Evolutionary conservation across 2,329 filamentous ascomycete genomes (phyloP).

Genomic region (Fusarium torreyae): DNA sequence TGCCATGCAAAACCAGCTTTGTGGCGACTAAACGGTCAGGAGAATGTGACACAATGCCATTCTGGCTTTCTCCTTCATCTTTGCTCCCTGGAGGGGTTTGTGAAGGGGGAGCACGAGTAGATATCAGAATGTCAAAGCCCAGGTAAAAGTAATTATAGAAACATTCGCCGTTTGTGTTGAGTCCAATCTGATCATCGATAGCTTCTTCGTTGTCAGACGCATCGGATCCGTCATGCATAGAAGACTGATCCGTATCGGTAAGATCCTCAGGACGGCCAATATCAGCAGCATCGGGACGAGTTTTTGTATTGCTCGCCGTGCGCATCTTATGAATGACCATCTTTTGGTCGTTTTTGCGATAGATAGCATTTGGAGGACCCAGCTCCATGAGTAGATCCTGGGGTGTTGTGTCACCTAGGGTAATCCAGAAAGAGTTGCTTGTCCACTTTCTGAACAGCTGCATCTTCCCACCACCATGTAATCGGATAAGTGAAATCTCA

Average conservation of each 20-base stretch:
- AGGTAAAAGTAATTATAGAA: constrained; percentile 99
- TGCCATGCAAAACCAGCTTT: constrained; percentile 94
- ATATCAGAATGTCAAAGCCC: constrained; percentile 94
- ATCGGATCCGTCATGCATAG: constrained; percentile 78
- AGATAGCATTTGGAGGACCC: constrained; percentile 93
- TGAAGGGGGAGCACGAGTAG: constrained; percentile 77
- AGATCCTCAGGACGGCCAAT: constrained; percentile 68
- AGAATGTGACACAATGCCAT: constrained; percentile 58
- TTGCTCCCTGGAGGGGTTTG: constrained; percentile 66
- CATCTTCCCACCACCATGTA: constrained; percentile 83
- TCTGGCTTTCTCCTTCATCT: constrained; percentile 46
- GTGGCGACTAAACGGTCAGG: constrained; percentile 84
- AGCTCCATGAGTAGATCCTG: constrained; percentile 93
- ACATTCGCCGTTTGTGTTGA: constrained; percentile 77
- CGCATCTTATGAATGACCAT: constrained; percentile 86
- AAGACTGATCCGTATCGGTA: constrained; percentile 83
- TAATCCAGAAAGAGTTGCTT: constrained; percentile 77
- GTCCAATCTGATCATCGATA: constrained; percentile 69
- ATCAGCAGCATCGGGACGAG: constrained; percentile 61
- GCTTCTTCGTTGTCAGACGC: constrained; percentile 73
- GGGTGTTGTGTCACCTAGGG: constrained; percentile 87
- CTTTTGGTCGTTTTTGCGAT: constrained; percentile 89
- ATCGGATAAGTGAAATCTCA: constrained; percentile 84
- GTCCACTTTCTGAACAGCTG: constrained; percentile 83
- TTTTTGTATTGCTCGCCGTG: constrained; percentile 66